phyloP scores from a whole-genome alignment of 2,329 filamentous ascomycete genomes.

The Sclerotinia spermophila region DNA sequence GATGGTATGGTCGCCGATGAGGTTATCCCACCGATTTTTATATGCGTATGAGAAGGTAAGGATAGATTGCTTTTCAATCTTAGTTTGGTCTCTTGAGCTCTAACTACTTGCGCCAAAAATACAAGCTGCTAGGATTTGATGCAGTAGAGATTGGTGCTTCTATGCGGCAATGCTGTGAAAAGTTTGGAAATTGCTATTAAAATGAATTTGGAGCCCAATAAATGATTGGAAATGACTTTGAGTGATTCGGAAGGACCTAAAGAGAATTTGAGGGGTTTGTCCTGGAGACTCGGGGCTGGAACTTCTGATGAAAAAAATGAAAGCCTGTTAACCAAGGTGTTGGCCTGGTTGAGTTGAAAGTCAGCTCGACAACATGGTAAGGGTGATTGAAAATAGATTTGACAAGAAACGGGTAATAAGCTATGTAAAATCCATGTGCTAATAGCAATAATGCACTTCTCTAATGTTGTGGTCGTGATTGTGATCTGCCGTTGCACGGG shows the following conservation, averaged over 20 bases:
- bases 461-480: conserved; percentile 7
- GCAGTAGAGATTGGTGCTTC: background rate
- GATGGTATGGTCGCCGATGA: conserved; percentile 7
- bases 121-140: conserved; percentile 3
- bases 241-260: background rate
- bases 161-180: conserved; percentile 6
- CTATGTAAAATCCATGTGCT: background rate
- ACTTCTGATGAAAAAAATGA: background rate
- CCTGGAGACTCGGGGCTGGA: background rate
- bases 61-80: conserved; percentile 9
- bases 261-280: background rate
- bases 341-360: background rate
- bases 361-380: background rate
- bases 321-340: background rate
- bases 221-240: background rate
- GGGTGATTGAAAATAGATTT: conserved; percentile 2
- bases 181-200: background rate
- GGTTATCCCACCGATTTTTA: background rate
- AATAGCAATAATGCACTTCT: conserved; percentile 1
- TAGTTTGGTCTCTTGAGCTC: conserved; percentile 7
- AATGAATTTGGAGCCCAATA: background rate
- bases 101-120: conserved; percentile 6
- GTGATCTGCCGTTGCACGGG: conserved; percentile 3
- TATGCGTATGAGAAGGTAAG: background rate
- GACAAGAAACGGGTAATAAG: background rate